Base-by-base conservation (phyloP, 2,329 filamentous ascomycete genomes). In the Shiraia sp. region DNA sequence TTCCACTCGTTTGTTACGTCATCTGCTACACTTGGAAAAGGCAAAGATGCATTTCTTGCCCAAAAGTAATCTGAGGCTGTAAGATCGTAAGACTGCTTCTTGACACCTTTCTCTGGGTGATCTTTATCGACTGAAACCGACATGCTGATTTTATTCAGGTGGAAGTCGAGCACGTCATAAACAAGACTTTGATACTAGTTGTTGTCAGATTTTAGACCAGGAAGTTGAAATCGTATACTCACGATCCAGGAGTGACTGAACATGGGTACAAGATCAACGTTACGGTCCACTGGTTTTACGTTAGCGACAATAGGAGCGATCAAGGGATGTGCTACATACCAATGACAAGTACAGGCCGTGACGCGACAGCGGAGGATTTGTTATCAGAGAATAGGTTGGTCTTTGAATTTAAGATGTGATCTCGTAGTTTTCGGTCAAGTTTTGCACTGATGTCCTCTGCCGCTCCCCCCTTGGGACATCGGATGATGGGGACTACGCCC, bases 351-450 rank as follows among this genome's bases (percentile, higher is more conserved):
- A 97, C 90, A 1, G 95, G 93, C 34, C 95, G 79, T 0, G 87
- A 85, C 12, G 80, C 79, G 1, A 79, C 72, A n/a, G 77, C 74
- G 25, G 74, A 74, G 6, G 77, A 72, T 2, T 83, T 77, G 47
- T 87, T 79, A 36, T 84, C 78, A 28, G 90, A 95, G 69, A 99
- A 99, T 4, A 99, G 80, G 63, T 96, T 97, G 65, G 96, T 92
- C 74, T 96, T 97, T 10, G 92, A 96, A 71, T 97, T 97, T 50
- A 99, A 79, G 38, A 97, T 88, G 67, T 99, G 93, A 63, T 99
- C 93, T 61, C 93, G 85, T 15, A 99, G 81, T 69, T 97, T 99
- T 46, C 93, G 85, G 67, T 99, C 93, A 16, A 99, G 82, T 64
- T 95, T 96, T 10, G 88, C 88, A 10, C 90, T 87, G 53, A 99